phyloP scores from a whole-genome alignment of 768 basidiomycete genomes.

The Xerocomellus intermedius region DNA sequence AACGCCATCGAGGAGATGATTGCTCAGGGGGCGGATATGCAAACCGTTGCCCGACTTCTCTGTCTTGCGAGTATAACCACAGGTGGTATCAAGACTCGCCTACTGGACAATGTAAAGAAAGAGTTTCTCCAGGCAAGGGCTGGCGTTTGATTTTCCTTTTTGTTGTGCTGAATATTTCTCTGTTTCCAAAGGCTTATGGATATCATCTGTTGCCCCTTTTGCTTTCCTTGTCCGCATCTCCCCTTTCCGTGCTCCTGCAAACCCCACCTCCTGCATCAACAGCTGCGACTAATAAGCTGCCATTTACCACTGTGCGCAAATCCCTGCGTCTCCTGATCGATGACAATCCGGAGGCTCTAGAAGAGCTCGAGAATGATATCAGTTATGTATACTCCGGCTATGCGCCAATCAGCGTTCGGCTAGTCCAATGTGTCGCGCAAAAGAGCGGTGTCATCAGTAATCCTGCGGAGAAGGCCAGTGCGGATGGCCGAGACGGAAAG shows the following conservation, averaged over 20 bases:
- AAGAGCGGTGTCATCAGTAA: constrained; percentile 88
- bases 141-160: not conserved
- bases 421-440: constrained; percentile 91
- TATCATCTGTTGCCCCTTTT: constrained; percentile 69
- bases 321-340: constrained; percentile 90
- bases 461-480: constrained; percentile 54
- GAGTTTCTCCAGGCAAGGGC: constrained; percentile 77
- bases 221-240: constrained; percentile 59
- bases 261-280: constrained; percentile 62
- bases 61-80: constrained; percentile 83
- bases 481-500: constrained; percentile 38
- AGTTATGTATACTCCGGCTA: constrained; percentile 96
- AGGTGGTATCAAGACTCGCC: constrained; percentile 85
- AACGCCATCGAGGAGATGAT: constrained; percentile 89
- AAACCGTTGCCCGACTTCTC: constrained; percentile 72
- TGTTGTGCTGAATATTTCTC: not conserved
- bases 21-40: constrained; percentile 81
- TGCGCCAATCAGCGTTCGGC: constrained; percentile 87
- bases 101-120: constrained; percentile 83
- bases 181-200: constrained; percentile 59
- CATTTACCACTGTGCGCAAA: constrained; percentile 74
- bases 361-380: constrained; percentile 90
- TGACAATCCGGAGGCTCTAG: constrained; percentile 70
- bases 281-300: constrained; percentile 54
- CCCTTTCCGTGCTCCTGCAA: constrained; percentile 66